These are phyloP conservation scores for Blepharisma stoltei DNA, from an alignment of 73 alveolate species.

Conservation along the genomic window DNA sequence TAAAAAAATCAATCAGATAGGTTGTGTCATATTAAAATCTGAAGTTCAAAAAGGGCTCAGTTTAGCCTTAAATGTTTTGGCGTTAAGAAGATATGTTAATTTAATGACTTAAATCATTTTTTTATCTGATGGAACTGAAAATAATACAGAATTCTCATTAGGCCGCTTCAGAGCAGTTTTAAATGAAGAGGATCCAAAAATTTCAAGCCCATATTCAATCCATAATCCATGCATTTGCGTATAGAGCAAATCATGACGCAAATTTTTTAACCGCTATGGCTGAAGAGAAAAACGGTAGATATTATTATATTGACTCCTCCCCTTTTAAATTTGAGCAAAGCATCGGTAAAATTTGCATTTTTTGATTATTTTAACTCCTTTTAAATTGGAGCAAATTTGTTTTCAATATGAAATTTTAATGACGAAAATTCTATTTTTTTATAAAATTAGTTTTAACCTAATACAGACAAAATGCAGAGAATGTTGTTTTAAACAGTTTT, in stretches of 20 bases:
- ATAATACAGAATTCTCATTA: conserved; percentile 27
- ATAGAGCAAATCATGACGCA: conserved; percentile 81
- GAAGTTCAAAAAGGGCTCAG: conserved; percentile 58
- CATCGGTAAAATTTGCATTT: too few species aligned
- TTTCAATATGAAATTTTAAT: too few species aligned
- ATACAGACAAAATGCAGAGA: too few species aligned
- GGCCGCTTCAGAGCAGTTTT: conserved; percentile 44
- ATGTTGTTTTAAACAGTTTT: too few species aligned
- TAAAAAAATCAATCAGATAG: too few species aligned
- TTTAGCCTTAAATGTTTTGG: conserved; percentile 54
- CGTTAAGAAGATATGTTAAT: conserved; percentile 48
- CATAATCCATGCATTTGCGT: conserved; percentile 67
- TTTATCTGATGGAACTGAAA: conserved; percentile 79
- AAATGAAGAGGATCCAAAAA: conserved; percentile 40
- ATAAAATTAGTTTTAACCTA: too few species aligned
- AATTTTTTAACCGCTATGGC: conserved; percentile 70
- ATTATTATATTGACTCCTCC: conserved; percentile 59
- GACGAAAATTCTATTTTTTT: too few species aligned
- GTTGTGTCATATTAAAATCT: conserved; percentile 19
- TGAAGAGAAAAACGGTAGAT: conserved; percentile 56
- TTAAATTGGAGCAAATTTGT: too few species aligned
- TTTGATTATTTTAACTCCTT: too few species aligned
- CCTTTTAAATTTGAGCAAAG: too few species aligned
- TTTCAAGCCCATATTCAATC: conserved; percentile 38
- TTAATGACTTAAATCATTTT: conserved; percentile 60